Conservation (phyloP, 306 rosid genomes). For the Sicyos edulis region DNA sequence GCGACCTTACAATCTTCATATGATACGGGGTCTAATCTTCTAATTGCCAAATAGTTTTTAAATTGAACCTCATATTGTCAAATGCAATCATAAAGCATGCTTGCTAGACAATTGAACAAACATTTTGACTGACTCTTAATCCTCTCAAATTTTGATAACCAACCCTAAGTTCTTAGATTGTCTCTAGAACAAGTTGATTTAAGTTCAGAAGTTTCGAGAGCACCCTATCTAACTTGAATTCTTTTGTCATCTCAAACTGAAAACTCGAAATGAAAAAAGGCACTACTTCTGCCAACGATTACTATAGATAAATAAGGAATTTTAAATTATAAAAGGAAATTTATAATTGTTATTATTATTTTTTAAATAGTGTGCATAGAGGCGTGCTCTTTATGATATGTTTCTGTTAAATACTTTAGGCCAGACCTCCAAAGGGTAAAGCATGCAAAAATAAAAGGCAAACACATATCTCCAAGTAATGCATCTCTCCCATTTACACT, state of each 20-base stretch:
- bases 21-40: no score
- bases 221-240: background rate
- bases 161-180: slow-evolving; percentile 4
- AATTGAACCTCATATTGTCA: no score
- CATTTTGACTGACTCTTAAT: background rate
- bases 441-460: background rate
- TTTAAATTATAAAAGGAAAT: no score
- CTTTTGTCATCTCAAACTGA: background rate
- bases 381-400: background rate
- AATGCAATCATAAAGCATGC: background rate
- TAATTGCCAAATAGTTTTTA: no score
- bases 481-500: background rate
- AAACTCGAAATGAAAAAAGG: background rate
- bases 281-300: background rate
- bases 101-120: background rate
- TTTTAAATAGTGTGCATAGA: background rate
- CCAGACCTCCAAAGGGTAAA: background rate
- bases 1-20: no score
- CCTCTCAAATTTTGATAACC: slow-evolving; percentile 6
- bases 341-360: no score
- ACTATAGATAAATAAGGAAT: background rate
- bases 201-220: background rate
- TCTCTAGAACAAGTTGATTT: background rate
- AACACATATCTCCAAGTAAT: background rate
- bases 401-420: background rate